Conservation (phyloP, 1,139 yeast genomes). For the Chernovozyma aurita region DNA sequence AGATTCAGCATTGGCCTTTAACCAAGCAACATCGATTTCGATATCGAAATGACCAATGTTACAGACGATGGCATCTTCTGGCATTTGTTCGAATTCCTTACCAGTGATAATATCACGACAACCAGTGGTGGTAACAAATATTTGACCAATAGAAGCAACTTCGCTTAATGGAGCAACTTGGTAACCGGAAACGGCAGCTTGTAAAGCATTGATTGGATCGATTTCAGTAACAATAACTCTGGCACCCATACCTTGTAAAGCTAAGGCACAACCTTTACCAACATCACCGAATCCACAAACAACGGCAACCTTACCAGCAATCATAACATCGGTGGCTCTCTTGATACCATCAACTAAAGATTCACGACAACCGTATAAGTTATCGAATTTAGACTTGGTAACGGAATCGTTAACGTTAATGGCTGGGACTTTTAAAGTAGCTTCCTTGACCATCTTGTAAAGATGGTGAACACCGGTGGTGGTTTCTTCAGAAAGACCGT, state of each 20-base stretch:
- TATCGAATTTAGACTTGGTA: constrained; percentile 98
- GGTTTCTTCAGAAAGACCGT: constrained; percentile 98
- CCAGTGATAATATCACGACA: constrained; percentile 97
- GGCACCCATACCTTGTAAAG: constrained; percentile 99
- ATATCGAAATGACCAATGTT: constrained; percentile 99
- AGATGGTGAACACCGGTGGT: constrained; percentile 99
- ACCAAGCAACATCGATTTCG: constrained; percentile 99
- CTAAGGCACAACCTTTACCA: constrained; percentile 99
- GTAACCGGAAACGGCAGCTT: constrained; percentile 99
- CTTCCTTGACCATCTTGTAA: constrained; percentile 93
- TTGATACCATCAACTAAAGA: constrained; percentile 98
- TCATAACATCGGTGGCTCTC: constrained; percentile 99
- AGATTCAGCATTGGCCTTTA: constrained; percentile 84
- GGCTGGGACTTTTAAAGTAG: constrained; percentile 95
- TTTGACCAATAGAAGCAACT: constrained; percentile 91
- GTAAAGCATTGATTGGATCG: constrained; percentile 98
- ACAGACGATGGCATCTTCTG: constrained; percentile 99
- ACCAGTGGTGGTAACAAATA: constrained; percentile 99
- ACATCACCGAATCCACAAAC: constrained; percentile 99
- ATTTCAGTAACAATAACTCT: constrained; percentile 96
- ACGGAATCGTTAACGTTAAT: constrained; percentile 99
- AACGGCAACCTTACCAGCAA: constrained; percentile 98
- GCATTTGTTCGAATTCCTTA: constrained; percentile 86
- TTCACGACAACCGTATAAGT: constrained; percentile 99
- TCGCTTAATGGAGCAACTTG: constrained; percentile 96